A percentile compares a stretch with the other conserved stretches of the same genome.
phyloP scores from a whole-genome alignment of 108 stramenopile genomes.

The Fragilaria crotonensis region DNA sequence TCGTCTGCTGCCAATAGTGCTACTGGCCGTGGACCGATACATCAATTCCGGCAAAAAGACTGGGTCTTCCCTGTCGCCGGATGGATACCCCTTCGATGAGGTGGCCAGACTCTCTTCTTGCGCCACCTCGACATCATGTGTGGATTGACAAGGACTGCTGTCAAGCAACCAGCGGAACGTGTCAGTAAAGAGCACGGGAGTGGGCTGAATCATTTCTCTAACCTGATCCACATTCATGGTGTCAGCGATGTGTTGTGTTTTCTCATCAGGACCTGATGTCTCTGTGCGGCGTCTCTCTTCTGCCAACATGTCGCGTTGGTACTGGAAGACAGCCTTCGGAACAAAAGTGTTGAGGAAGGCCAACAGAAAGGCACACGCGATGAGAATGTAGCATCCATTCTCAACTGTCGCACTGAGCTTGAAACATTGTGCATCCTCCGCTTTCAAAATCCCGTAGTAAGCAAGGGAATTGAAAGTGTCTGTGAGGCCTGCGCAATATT shows the following conservation, averaged over 20 bases:
- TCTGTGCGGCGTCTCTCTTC: neutral
- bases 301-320: constrained; percentile 18
- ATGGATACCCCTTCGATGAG: too few relatives aligned
- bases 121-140: too few relatives aligned
- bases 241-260: neutral
- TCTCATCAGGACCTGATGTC: neutral
- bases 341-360: constrained; percentile 37
- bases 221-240: neutral
- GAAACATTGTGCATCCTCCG: constrained; percentile 73
- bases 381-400: constrained; percentile 51
- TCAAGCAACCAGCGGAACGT: constrained; percentile 1
- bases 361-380: constrained; percentile 34
- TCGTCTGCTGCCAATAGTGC: too few relatives aligned
- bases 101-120: too few relatives aligned
- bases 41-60: too few relatives aligned
- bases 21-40: too few relatives aligned
- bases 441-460: constrained; percentile 52
- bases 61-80: too few relatives aligned
- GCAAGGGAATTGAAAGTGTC: constrained; percentile 44
- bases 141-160: too few relatives aligned
- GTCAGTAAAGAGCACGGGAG: constrained; percentile 6
- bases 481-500: constrained; percentile 49
- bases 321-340: constrained; percentile 31
- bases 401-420: constrained; percentile 51
- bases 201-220: neutral